These are phyloP conservation scores for Marasmius oreades DNA, from an alignment of 1,284 basidiomycete species.

Conservation along the genomic window DNA sequence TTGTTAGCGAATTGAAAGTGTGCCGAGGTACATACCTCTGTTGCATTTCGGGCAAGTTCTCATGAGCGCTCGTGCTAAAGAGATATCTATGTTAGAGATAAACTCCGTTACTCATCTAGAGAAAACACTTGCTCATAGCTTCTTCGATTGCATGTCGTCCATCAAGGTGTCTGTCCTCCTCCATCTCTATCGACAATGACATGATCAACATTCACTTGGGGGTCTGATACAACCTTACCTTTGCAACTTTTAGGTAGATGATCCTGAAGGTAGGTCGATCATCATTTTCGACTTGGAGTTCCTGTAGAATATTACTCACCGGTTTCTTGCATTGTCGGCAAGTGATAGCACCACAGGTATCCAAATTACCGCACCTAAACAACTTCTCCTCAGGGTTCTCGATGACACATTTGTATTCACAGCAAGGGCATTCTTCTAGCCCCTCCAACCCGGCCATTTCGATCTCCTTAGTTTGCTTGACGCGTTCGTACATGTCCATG, in stretches of 20 bases:
- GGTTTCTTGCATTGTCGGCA: conserved; percentile 75
- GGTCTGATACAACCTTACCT: conserved; percentile 39
- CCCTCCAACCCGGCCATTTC: conserved; percentile 68
- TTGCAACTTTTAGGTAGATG: conserved; percentile 87
- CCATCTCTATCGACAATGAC: conserved; percentile 46
- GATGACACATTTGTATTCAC: conserved; percentile 79
- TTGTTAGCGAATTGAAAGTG: neutral
- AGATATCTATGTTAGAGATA: conserved; percentile 4
- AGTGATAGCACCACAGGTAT: conserved; percentile 65
- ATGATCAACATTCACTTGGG: neutral
- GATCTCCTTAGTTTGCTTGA: conserved; percentile 75
- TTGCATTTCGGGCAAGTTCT: conserved; percentile 80
- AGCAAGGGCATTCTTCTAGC: conserved; percentile 85
- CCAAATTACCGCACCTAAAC: conserved; percentile 72
- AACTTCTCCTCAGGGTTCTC: conserved; percentile 77
- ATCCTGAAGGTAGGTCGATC: conserved; percentile 42
- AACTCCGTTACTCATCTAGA: neutral
- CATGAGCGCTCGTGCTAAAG: conserved; percentile 72
- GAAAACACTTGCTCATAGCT: conserved; percentile 69
- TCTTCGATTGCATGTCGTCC: conserved; percentile 79
- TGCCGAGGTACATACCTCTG: conserved; percentile 43
- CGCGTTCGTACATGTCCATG: conserved; percentile 68
- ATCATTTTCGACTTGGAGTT: neutral
- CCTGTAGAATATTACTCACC: conserved; percentile 36
- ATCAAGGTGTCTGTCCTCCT: conserved; percentile 69